Base-by-base conservation (phyloP, 1,284 basidiomycete species). In the Boletus sp. region DNA sequence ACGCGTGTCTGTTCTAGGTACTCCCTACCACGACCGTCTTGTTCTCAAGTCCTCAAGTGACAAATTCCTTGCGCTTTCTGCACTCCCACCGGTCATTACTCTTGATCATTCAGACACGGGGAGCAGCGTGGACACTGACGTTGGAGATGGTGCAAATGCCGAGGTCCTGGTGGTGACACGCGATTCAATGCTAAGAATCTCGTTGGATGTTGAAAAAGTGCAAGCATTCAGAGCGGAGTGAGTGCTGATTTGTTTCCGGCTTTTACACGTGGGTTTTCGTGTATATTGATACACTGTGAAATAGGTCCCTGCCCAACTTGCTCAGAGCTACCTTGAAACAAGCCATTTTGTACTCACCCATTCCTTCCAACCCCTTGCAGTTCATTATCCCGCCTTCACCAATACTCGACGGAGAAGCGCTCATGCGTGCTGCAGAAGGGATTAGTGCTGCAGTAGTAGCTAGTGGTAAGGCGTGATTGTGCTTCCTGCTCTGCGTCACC, bases 251-350 rank as follows among this genome's bases (percentile, higher is more conserved):
- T 32, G n/a, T n/a, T 25, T 33, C 26, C 8, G 62, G 61, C 13
- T 81, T 79, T 54, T 69, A 74, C 59, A 66, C 5, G 69, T 33
- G n/a, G 5, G 22, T n/a, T 32, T 35, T 44, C 12, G 37, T 27
- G 23, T n/a, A 27, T 37, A 40, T 10, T 52, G 39, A 57, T 33
- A n/a, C 32, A 1, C 23, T 33, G 14, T 50, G 84, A 80, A 42
- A 80, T 73, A 50, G 86, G 81, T 61, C 66, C 23, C 75, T 76
- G 40, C 80, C 82, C 3, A 77, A 78, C 43, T 70, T 91, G 29
- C 80, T 94, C 58, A 88, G 88, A 67, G 84, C 85, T 10, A 89
- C 84, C 30, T 82, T 95, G 77, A 91, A 87, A 46, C 90, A 94
- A 64, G 91, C 89, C 8, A 89, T 95, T 55, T 70, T 92, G 45